Evolutionary conservation across 2,329 filamentous ascomycete species (phyloP), one percentile per base, ranked within the genome.

Genomic region (Fusarium austroafricanum): DNA sequence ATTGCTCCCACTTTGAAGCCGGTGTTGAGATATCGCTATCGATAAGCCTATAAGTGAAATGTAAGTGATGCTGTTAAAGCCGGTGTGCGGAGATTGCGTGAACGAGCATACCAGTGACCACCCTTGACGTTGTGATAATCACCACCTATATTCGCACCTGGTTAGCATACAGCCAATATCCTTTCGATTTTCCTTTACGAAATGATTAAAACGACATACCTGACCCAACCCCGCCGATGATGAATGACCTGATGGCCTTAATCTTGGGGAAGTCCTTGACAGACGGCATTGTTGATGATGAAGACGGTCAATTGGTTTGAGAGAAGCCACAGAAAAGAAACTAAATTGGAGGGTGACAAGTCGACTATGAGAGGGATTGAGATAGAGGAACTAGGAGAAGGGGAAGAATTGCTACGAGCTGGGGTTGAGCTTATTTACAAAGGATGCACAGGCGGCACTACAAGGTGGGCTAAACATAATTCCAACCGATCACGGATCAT

Each of bases 121-220:
- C 87, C 86, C 68, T 93, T 86, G 74, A 97, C 94, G 85, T 97
- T 97, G 84, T 97, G 94, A 79, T 97, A 97, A 77, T 95, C 92
- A 65, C 92, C 91, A 58, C 91, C 91, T 80, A 80, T 80, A 45
- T 35, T 18, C 23, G 14, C 31, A 37, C 51, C 40, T 61, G 53
- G 53, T 56, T 39, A 67, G 29, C 15, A 29, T 12, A 26, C 20
- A 17, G 20, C 17, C 14, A 23, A 14, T 45, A 7, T 12, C 31
- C 17, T 39, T 31, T 26, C 49, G 18, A 11, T 10, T 28, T 21
- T 53, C 21, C 42, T 18, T 33, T 5, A 35, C 28, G 45, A 20
- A 14, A 9, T 23, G 15, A 26, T 17, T 28, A 42, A 29, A n/a
- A 39, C 14, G 20, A 38, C 70, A 21, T 71, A 77, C 73, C 75